These are phyloP conservation scores for Reticulascus tulasneorum DNA, from an alignment of 2,329 filamentous ascomycete species.

Conservation along the genomic window DNA sequence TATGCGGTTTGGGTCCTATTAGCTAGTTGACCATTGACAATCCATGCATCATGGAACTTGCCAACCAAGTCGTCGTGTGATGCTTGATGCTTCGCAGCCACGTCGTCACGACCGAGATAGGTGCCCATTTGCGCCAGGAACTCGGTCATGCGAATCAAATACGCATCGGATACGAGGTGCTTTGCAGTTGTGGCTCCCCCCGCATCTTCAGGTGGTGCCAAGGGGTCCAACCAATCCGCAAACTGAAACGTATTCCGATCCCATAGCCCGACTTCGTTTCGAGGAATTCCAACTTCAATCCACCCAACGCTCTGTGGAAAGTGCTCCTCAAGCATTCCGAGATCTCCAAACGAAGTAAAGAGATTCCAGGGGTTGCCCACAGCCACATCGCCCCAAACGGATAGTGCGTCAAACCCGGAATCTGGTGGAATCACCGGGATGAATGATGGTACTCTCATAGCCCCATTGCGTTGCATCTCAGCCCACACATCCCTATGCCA, in stretches of 20 bases:
- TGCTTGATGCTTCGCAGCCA: conserved; percentile 17
- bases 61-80: conserved; percentile 17
- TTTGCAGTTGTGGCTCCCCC: conserved; percentile 34
- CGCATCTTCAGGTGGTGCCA: conserved; percentile 35
- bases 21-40: conserved; percentile 23
- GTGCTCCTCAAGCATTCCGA: conserved; percentile 29
- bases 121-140: conserved; percentile 30
- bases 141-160: conserved; percentile 38
- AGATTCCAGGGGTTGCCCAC: conserved; percentile 37
- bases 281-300: conserved; percentile 31
- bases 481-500: conserved; percentile 46
- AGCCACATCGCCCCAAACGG: conserved; percentile 40
- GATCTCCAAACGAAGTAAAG: conserved; percentile 34
- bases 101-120: conserved; percentile 24
- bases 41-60: conserved; percentile 28
- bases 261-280: conserved; percentile 35
- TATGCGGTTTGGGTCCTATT: conserved; percentile 38
- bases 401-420: conserved; percentile 19
- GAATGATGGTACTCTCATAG: conserved; percentile 22
- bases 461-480: conserved; percentile 20
- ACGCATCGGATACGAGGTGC: conserved; percentile 41
- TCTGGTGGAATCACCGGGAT: conserved; percentile 23
- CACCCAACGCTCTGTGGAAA: conserved; percentile 35
- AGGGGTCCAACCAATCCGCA: conserved; percentile 47
- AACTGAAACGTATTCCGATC: conserved; percentile 30